A percentile compares a stretch with the other conserved stretches of the same genome.
These are phyloP conservation scores for Scleroderma bovista DNA, from an alignment of 768 basidiomycete species.

Conservation along the genomic window DNA sequence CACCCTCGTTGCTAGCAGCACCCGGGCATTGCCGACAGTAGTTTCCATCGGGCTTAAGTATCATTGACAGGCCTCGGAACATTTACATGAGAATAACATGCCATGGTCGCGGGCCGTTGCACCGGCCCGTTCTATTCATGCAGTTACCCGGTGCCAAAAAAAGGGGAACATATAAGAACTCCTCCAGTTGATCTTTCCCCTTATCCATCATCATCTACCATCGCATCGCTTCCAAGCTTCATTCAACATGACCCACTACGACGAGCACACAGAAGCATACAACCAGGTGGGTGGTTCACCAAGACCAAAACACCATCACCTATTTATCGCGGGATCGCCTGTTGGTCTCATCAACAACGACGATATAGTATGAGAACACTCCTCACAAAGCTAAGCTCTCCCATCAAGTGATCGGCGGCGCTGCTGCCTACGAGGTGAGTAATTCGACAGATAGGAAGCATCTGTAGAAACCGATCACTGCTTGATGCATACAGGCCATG, in stretches of 20 bases:
- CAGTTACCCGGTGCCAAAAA: too few relatives aligned
- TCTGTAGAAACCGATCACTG: neutral
- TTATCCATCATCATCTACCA: neutral
- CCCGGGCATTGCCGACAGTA: too few relatives aligned
- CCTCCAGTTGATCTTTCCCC: neutral
- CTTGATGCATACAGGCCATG: slow-evolving; percentile 41
- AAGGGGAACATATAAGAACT: neutral
- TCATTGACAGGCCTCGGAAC: too few relatives aligned
- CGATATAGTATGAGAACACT: slow-evolving; percentile 41
- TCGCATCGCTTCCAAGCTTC: neutral
- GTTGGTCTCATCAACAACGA: too few relatives aligned
- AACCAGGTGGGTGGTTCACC: slow-evolving; percentile 12
- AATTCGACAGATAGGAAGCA: neutral
- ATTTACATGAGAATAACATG: neutral
- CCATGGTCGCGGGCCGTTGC: neutral
- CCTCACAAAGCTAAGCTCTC: slow-evolving; percentile 54
- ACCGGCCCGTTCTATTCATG: too few relatives aligned
- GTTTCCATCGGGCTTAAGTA: too few relatives aligned
- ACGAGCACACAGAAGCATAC: slow-evolving; percentile 8
- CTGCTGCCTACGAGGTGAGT: slow-evolving; percentile 57
- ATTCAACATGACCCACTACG: slow-evolving; percentile 1
- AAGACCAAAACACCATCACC: neutral
- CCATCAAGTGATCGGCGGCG: slow-evolving; percentile 64
- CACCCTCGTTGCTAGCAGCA: too few relatives aligned
- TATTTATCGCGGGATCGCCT: too few relatives aligned